Percentiles rank a stretch among this genome's conserved stretches.
These are phyloP conservation scores for Inga oerstediana DNA, from an alignment of 306 rosid species.

Conservation along the genomic window DNA sequence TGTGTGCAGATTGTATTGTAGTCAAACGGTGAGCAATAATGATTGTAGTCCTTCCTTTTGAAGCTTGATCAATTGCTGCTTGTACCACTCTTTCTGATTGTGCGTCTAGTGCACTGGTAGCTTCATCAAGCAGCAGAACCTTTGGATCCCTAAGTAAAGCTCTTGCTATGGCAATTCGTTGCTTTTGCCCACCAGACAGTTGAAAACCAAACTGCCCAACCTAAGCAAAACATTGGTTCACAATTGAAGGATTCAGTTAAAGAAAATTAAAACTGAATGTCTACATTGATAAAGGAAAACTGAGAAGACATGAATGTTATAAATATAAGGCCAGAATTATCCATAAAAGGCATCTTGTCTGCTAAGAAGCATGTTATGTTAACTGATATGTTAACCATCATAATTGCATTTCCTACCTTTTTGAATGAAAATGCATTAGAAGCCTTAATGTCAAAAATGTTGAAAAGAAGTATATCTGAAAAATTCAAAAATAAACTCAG, in stretches of 20 bases:
- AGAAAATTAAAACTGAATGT: not conserved
- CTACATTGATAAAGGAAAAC: not conserved
- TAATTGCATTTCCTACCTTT: not conserved
- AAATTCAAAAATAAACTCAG: constrained; percentile 19
- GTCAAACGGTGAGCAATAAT: constrained; percentile 79
- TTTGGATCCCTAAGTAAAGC: constrained; percentile 87
- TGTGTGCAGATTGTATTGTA: constrained; percentile 61
- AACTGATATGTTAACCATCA: not conserved
- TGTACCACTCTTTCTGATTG: constrained; percentile 87
- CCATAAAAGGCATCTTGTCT: too few relatives aligned
- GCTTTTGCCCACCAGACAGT: constrained; percentile 94
- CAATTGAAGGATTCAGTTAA: constrained; percentile 24
- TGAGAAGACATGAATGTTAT: not conserved
- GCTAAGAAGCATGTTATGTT: not conserved
- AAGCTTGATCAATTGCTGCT: constrained; percentile 84
- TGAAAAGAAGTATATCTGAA: not conserved
- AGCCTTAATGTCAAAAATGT: not conserved
- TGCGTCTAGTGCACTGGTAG: constrained; percentile 86
- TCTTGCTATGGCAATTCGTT: constrained; percentile 83
- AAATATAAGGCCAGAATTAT: too few relatives aligned
- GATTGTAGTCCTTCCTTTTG: constrained; percentile 87
- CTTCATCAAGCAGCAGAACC: constrained; percentile 88
- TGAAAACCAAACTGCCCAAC: constrained; percentile 91
- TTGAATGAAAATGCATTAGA: not conserved
- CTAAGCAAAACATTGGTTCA: constrained; percentile 42